phyloP scores from a whole-genome alignment of 768 basidiomycete species.

The Tricholoma hemisulphureum region DNA sequence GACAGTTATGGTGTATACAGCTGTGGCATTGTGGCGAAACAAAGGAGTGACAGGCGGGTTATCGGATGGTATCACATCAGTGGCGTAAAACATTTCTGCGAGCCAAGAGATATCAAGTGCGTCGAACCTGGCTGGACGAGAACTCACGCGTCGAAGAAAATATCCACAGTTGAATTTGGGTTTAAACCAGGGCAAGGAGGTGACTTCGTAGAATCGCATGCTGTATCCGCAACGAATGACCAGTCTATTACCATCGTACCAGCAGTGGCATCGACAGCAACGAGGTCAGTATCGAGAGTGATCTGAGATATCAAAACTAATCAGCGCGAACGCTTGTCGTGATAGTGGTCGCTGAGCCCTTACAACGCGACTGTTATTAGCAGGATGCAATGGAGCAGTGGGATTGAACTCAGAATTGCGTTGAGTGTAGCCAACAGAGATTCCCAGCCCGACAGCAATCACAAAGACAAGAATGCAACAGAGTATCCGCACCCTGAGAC shows the following conservation, averaged over 20 bases:
- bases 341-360: background rate
- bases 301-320: background rate
- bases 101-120: background rate
- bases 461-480: background rate
- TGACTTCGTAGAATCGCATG: background rate
- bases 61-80: background rate
- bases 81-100: background rate
- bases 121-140: background rate
- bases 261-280: background rate
- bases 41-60: background rate
- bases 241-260: background rate
- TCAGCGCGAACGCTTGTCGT: background rate
- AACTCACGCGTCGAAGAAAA: background rate
- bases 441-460: background rate
- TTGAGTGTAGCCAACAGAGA: background rate
- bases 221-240: background rate
- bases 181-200: background rate
- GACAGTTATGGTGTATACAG: background rate
- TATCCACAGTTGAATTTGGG: background rate
- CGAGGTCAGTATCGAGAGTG: background rate
- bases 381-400: background rate
- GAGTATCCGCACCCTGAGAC: background rate
- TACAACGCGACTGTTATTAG: background rate
- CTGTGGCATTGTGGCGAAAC: background rate
- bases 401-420: background rate